Percentiles rank a stretch among this genome's conserved stretches.
phyloP scores from a whole-genome alignment of 306 rosid genomes.

The Cucumis cinereus region DNA sequence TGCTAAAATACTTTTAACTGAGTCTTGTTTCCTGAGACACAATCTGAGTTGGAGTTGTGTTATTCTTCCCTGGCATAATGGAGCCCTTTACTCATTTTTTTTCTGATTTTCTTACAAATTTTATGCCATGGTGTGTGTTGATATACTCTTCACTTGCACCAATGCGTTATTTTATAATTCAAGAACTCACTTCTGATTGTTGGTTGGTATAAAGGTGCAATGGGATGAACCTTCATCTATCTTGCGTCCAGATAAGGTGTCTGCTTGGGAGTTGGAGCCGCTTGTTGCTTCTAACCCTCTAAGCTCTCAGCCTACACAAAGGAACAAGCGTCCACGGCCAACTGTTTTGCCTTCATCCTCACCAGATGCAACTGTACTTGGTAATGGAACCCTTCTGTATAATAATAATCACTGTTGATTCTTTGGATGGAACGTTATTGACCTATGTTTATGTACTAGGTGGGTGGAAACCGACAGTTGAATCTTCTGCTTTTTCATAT shows the following conservation, averaged over 20 bases:
- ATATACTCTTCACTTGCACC: neutral
- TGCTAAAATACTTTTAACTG: neutral
- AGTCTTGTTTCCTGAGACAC: neutral
- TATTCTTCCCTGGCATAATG: neutral
- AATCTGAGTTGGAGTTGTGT: neutral
- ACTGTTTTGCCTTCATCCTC: constrained; percentile 49
- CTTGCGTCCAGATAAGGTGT: constrained; percentile 88
- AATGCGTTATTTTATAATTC: neutral
- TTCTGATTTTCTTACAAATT: too few relatives aligned
- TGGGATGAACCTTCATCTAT: constrained; percentile 96
- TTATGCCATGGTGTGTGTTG: neutral
- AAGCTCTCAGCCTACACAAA: constrained; percentile 56
- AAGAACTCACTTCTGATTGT: neutral
- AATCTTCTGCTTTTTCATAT: constrained; percentile 48
- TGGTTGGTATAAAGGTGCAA: constrained; percentile 56
- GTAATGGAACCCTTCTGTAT: constrained; percentile 26
- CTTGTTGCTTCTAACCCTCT: constrained; percentile 55
- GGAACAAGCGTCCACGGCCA: constrained; percentile 83
- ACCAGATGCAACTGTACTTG: constrained; percentile 49
- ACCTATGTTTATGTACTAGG: constrained; percentile 32
- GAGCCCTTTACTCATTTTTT: too few relatives aligned
- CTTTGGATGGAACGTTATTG: neutral
- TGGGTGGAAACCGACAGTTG: constrained; percentile 59
- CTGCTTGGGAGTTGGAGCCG: constrained; percentile 97
- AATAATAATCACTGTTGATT: neutral